These are phyloP conservation scores for Coemansia sp. DNA, from an alignment of 192 early-diverging fungal genomes.

Conservation along the genomic window DNA sequence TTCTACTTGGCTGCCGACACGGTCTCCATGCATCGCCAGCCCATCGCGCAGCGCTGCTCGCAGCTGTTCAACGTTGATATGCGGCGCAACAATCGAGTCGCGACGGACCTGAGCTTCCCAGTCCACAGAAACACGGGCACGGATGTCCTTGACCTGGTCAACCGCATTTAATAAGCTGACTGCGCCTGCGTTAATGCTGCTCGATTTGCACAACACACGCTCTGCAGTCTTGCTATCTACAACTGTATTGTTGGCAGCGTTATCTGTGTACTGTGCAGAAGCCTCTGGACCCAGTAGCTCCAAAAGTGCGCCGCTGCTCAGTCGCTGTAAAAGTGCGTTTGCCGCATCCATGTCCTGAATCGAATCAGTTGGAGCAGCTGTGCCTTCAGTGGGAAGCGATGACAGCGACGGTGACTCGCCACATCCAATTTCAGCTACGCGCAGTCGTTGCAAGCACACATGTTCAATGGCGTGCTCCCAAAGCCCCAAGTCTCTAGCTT, in stretches of 20 bases:
- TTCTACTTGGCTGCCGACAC: not conserved
- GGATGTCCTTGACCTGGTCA: conserved; percentile 35
- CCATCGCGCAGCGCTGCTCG: conserved; percentile 43
- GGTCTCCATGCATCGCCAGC: conserved; percentile 29
- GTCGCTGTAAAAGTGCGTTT: conserved; percentile 6
- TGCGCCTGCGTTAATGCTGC: not conserved
- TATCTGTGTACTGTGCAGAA: not conserved
- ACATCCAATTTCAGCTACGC: conserved; percentile 3
- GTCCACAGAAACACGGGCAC: conserved; percentile 50
- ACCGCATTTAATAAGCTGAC: conserved; percentile 10
- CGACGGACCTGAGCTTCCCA: conserved; percentile 42
- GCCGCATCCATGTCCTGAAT: not conserved
- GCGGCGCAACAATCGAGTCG: conserved; percentile 32
- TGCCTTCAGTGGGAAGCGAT: not conserved
- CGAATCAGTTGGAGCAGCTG: not conserved
- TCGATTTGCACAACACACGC: conserved; percentile 18
- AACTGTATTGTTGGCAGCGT: not conserved
- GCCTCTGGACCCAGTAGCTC: conserved; percentile 13
- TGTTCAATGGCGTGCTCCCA: conserved; percentile 33
- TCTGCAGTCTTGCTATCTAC: conserved; percentile 11
- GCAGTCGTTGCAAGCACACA: conserved; percentile 14
- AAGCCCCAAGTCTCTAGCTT: conserved; percentile 18
- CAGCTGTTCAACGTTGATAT: conserved; percentile 44
- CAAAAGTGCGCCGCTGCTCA: conserved; percentile 5
- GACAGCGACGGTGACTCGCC: not conserved